Evolutionary conservation across 352 stramenopile species (phyloP), one percentile per base, ranked within the genome.

Genomic region (Globisporangium orthogonon): DNA sequence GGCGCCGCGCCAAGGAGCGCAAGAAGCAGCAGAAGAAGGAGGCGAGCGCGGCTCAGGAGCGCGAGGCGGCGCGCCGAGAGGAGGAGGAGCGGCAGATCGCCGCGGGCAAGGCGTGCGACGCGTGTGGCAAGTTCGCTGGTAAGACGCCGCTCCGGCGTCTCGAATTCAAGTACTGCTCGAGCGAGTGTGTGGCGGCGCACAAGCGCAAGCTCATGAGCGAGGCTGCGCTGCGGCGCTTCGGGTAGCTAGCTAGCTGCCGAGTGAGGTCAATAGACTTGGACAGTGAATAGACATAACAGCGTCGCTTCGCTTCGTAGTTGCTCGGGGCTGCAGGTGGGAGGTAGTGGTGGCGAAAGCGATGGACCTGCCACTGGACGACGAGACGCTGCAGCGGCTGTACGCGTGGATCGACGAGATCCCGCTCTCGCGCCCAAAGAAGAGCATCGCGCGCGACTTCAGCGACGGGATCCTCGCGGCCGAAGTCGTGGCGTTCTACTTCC

Each of bases 321-420:
- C 28, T n/a, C n/a, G n/a, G n/a, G n/a, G n/a, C n/a, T n/a, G n/a
- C n/a, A n/a, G 7, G 17, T 11, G 13, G 33, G 9, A 7, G 17
- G 7, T 13, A 15, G 11, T 13, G 4, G 33, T 15, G 7, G n/a
- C 1, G 13, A 15, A 3, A 40, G 10, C 54, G 54, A 87, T 87
- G 73, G 65, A 88, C 54, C 54, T 82, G 35, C 70, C 73, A 41
- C 73, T 93, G 29, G 83, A 94, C 59, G 90, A 98, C 65, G 91
- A 96, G 46, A 91, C 91, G 37, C 68, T 97, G 50, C 89, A 97
- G 71, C 86, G 89, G 37, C 66, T 98, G 57, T 98, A 98, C 63
- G 86, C 87, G 31, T 98, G 95, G 95, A 93, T 98, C 56, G 94
- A 98, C 51, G 87, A 97, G 61, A 97, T 98, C 59, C 89, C 93